Conservation (phyloP, 2,329 filamentous ascomycete genomes). For the Xylariaceae sp. region DNA sequence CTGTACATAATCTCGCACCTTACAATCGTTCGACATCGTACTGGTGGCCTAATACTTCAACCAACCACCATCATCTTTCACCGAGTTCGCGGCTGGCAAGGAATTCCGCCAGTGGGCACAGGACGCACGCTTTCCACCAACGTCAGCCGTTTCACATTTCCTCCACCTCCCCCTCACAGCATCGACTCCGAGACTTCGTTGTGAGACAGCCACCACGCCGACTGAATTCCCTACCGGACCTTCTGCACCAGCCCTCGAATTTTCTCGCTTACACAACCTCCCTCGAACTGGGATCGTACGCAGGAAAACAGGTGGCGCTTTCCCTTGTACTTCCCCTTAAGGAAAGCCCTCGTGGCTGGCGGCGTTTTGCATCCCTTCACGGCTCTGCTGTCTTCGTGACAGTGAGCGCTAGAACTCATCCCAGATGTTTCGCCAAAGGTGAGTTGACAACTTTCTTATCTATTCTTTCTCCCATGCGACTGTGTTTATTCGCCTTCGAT, state of each 20-base stretch:
- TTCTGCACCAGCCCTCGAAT: background rate
- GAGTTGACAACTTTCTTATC: slow-evolving; percentile 12
- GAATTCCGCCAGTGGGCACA: slow-evolving; percentile 1
- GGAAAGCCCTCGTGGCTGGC: background rate
- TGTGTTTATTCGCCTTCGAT: background rate
- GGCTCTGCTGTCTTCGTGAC: slow-evolving; percentile 28
- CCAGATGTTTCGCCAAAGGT: slow-evolving; percentile 33
- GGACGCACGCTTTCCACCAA: background rate
- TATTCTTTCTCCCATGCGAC: slow-evolving; percentile 1
- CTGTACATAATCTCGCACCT: slow-evolving; percentile 10
- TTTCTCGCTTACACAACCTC: slow-evolving; percentile 1
- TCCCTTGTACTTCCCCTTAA: slow-evolving; percentile 10
- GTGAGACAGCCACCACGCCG: slow-evolving; percentile 11
- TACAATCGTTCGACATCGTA: background rate
- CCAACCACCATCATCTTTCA: slow-evolving; percentile 1
- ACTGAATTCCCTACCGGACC: slow-evolving; percentile 12
- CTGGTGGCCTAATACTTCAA: background rate
- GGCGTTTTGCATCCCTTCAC: slow-evolving; percentile 20
- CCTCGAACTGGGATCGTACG: slow-evolving; percentile 1
- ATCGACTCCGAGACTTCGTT: background rate
- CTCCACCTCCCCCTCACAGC: background rate
- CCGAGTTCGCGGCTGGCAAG: slow-evolving; percentile 12
- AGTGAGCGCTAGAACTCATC: slow-evolving; percentile 21
- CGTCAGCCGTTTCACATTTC: slow-evolving; percentile 13
- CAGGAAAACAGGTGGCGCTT: slow-evolving; percentile 9